Evolutionary conservation across 495 filamentous ascomycete species (phyloP).

Genomic region (Chaetomium tenue): DNA sequence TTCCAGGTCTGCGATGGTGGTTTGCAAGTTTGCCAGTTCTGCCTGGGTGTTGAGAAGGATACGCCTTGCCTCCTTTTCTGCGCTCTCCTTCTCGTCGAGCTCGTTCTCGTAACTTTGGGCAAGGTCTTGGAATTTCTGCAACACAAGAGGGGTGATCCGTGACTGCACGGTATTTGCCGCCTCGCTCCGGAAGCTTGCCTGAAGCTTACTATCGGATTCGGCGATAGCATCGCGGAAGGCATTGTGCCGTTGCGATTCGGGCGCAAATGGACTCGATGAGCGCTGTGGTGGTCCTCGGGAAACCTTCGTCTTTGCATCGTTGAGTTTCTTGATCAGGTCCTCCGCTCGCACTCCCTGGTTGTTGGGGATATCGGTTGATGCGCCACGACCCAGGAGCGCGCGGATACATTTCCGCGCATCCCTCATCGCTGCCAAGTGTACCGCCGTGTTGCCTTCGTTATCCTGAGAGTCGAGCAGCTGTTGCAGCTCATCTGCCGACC

Average conservation of each 20-base stretch:
- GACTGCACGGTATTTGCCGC: conserved; percentile 59
- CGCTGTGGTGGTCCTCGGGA: conserved; percentile 48
- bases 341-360: conserved; percentile 73
- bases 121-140: conserved; percentile 57
- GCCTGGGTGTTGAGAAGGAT: conserved; percentile 53
- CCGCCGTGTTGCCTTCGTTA: conserved; percentile 79
- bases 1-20: conserved; percentile 50
- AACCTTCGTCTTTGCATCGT: conserved; percentile 48
- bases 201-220: conserved; percentile 35
- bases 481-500: conserved; percentile 65
- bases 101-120: conserved; percentile 59
- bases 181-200: conserved; percentile 50
- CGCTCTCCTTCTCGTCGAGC: conserved; percentile 57
- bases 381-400: conserved; percentile 67
- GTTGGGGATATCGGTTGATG: conserved; percentile 75
- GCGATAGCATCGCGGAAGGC: conserved; percentile 43
- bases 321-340: conserved; percentile 63
- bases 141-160: conserved; percentile 55
- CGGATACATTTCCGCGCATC: conserved; percentile 72
- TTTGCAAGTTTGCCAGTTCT: conserved; percentile 52
- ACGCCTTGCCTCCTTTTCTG: conserved; percentile 56
- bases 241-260: conserved; percentile 47
- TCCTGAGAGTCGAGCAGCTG: conserved; percentile 71
- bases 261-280: conserved; percentile 63
- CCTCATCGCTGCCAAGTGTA: conserved; percentile 80